phyloP scores from a whole-genome alignment of 805 yeast genomes.

The Danielozyma ontarioensis region DNA sequence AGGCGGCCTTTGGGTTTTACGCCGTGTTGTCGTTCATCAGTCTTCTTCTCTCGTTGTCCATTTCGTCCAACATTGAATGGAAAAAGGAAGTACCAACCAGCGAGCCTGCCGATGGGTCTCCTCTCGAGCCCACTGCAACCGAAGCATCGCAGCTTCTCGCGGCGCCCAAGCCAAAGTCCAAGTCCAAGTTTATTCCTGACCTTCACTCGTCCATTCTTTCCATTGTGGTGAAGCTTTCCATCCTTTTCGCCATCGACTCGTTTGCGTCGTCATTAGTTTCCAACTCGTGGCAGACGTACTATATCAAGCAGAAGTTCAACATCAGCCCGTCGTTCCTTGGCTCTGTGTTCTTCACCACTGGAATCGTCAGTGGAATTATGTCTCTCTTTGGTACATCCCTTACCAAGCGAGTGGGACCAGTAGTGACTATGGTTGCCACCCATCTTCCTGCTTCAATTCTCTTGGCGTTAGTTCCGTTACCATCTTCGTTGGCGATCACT shows the following conservation, averaged over 20 bases:
- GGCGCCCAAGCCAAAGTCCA: constrained; percentile 2
- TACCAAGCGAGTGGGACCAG: constrained; percentile 40
- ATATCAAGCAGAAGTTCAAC: constrained; percentile 32
- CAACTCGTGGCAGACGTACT: constrained; percentile 43
- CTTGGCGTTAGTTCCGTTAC: constrained; percentile 34
- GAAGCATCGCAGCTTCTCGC: constrained; percentile 1
- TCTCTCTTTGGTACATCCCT: constrained; percentile 39
- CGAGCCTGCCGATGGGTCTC: constrained; percentile 1
- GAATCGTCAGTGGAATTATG: constrained; percentile 33
- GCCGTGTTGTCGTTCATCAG: constrained; percentile 16
- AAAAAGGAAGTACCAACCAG: not conserved
- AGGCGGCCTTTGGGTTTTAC: constrained; percentile 22
- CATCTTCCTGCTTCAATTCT: constrained; percentile 41
- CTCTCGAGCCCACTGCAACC: constrained; percentile 5
- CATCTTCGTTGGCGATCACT: constrained; percentile 25
- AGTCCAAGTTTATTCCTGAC: constrained; percentile 13
- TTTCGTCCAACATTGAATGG: constrained; percentile 16
- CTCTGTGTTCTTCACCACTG: constrained; percentile 33
- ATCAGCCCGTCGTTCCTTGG: constrained; percentile 33
- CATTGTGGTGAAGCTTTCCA: constrained; percentile 27
- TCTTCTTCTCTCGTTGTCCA: constrained; percentile 10
- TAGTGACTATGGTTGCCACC: constrained; percentile 39
- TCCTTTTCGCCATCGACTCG: constrained; percentile 38
- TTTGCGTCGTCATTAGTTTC: constrained; percentile 41
- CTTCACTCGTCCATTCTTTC: constrained; percentile 11